Evolutionary conservation across 371 early-diverging fungal species (phyloP).

Genomic region (Lichtheimia corymbifera): DNA sequence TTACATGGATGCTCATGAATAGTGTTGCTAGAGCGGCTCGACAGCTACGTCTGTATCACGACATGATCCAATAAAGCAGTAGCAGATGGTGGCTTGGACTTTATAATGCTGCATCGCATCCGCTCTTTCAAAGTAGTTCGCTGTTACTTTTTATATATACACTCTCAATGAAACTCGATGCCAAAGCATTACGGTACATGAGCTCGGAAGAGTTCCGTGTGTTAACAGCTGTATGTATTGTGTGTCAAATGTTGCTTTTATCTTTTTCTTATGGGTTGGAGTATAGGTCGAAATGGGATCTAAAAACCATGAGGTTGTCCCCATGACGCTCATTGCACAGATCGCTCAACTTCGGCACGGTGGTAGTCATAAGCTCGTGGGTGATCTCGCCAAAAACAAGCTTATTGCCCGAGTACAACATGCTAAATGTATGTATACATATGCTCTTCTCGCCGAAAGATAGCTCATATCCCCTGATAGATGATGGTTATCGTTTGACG

Average conservation of each 20-base stretch:
- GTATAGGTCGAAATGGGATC: constrained; percentile 92
- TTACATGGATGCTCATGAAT: background rate
- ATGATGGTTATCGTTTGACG: constrained; percentile 96
- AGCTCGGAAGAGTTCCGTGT: constrained; percentile 93
- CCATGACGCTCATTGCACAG: constrained; percentile 82
- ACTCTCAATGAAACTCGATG: constrained; percentile 87
- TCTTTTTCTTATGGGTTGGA: background rate
- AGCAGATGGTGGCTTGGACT: background rate
- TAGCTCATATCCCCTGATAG: constrained; percentile 28
- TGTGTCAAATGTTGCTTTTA: background rate
- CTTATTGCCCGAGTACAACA: constrained; percentile 87
- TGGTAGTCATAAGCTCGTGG: constrained; percentile 81
- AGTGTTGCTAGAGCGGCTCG: background rate
- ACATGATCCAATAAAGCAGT: background rate
- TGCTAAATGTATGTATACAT: constrained; percentile 65
- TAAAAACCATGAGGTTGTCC: constrained; percentile 97
- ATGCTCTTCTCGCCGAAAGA: too few species aligned
- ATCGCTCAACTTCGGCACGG: constrained; percentile 89
- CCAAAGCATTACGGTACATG: constrained; percentile 93
- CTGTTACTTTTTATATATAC: background rate
- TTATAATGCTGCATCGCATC: background rate
- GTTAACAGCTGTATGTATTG: constrained; percentile 80
- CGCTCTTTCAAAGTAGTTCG: background rate
- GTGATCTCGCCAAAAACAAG: constrained; percentile 84
- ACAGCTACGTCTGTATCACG: background rate